Evolutionary conservation across 1,284 basidiomycete species (phyloP), one percentile per base, ranked within the genome.

Genomic region (Xerocomus cyaneibrunnescens): DNA sequence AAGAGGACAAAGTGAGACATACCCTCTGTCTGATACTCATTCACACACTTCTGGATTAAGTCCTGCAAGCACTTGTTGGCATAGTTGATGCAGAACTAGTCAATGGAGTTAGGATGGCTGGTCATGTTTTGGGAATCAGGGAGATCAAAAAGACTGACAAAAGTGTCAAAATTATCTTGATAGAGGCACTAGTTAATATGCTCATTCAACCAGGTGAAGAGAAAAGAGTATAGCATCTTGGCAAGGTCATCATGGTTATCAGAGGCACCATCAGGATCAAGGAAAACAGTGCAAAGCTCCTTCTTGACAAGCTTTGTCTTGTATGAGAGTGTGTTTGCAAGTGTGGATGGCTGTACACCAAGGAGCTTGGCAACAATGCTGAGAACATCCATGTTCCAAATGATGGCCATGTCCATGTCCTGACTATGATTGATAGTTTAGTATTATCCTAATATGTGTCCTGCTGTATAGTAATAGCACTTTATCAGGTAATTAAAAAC

Each of bases 161-260:
- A 98, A 2, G 91, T 92, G 13, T 81, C 76, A 60, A 94, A 97
- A 64, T 95, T 92, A 41, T 97, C 93, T 35, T 85, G 84, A 75
- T 92, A 96, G 22, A 98, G 83, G 48, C 89, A 90, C 62, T 96
- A 87, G 70, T 99, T 98, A 74, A 99, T 87, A 66, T 93, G 84
- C 69, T 99, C 96, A 67, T 95, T 97, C 60, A 98, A 74, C 97
- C 95, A 99, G 1, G 92, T 86, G 66, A 99, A 99, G 16, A 99
- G 81, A 3, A 99, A 82, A 10, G 92, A 93, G 69, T 99, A 98
- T 0, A 98, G 81, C 0, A 90, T 89, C 66, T 94, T 89, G 16
- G 94, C 92, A 34, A 98, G 85, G 66, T 96, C 92, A 65, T 98
- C 96, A 49, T 94, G 80, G 63, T 98, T 96, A 62, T 89, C 85